Conservation (phyloP, 2,329 filamentous ascomycete species). For the Hirsutella minnesotensis region DNA sequence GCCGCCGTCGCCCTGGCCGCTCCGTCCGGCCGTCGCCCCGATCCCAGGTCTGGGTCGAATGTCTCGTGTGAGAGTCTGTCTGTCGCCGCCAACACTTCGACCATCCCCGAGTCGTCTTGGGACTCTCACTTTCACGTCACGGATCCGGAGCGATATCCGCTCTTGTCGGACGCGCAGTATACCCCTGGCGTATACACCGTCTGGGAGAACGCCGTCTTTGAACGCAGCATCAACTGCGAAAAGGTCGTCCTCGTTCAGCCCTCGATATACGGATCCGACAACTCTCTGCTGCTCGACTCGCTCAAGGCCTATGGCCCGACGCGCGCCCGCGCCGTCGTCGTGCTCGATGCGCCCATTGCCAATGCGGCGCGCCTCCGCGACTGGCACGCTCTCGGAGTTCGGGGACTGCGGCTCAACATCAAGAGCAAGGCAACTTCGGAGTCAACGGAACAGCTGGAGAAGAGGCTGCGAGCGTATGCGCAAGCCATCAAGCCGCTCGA, state of each 20-base stretch:
- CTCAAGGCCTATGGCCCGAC: not conserved
- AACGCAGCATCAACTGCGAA: not conserved
- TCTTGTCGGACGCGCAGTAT: not conserved
- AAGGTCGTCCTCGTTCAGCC: constrained; percentile 2
- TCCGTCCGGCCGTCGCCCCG: too few species aligned
- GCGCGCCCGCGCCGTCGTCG: constrained; percentile 1
- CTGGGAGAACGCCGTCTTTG: constrained; percentile 1
- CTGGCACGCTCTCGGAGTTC: constrained; percentile 1
- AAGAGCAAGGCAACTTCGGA: not conserved
- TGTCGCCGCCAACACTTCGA: too few species aligned
- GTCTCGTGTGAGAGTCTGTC: too few species aligned
- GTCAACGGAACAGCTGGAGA: not conserved
- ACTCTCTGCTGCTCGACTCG: constrained; percentile 1
- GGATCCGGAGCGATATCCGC: not conserved
- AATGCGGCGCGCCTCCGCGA: not conserved
- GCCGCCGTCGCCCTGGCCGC: not conserved
- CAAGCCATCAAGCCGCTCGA: constrained; percentile 1
- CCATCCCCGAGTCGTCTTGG: not conserved
- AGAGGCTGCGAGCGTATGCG: not conserved
- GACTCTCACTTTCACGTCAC: constrained; percentile 3
- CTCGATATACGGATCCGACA: constrained; percentile 1
- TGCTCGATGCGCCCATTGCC: not conserved
- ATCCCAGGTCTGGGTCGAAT: too few species aligned
- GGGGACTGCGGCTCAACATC: constrained; percentile 1
- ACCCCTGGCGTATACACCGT: not conserved